phyloP scores from a whole-genome alignment of 2,329 filamentous ascomycete genomes.

The Cladosporium halotolerans region DNA sequence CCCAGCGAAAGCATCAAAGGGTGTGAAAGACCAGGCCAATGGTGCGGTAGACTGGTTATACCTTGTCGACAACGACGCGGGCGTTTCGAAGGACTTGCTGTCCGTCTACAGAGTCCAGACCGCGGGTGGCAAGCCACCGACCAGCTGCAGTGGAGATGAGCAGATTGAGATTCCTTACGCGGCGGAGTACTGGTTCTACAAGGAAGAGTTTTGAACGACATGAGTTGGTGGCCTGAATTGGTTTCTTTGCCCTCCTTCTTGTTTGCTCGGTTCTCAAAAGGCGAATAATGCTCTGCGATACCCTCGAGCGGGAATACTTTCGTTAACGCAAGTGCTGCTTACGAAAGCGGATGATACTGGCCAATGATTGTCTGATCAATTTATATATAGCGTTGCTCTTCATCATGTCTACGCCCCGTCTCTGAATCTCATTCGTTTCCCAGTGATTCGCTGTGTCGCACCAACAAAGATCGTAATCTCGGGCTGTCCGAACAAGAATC shows the following conservation, averaged over 20 bases:
- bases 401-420: no score
- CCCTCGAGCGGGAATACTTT: slow-evolving; percentile 8
- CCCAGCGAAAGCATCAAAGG: slow-evolving; percentile 39
- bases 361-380: no score
- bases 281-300: slow-evolving; percentile 1
- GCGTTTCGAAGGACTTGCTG: slow-evolving; percentile 33
- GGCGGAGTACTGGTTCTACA: slow-evolving; percentile 45
- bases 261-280: background rate
- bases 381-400: no score
- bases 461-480: no score
- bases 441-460: no score
- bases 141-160: slow-evolving; percentile 30
- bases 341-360: slow-evolving; percentile 8
- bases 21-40: slow-evolving; percentile 28
- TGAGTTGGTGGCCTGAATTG: slow-evolving; percentile 7
- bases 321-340: slow-evolving; percentile 13
- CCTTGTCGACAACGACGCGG: slow-evolving; percentile 34
- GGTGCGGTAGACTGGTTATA: slow-evolving; percentile 43
- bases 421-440: no score
- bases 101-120: slow-evolving; percentile 46
- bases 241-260: background rate
- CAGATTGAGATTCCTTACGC: slow-evolving; percentile 39
- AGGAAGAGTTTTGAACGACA: slow-evolving; percentile 7
- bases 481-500: no score
- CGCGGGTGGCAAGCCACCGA: slow-evolving; percentile 38